Base-by-base conservation (phyloP, 2,329 filamentous ascomycete genomes). In the Monosporascus sp. region DNA sequence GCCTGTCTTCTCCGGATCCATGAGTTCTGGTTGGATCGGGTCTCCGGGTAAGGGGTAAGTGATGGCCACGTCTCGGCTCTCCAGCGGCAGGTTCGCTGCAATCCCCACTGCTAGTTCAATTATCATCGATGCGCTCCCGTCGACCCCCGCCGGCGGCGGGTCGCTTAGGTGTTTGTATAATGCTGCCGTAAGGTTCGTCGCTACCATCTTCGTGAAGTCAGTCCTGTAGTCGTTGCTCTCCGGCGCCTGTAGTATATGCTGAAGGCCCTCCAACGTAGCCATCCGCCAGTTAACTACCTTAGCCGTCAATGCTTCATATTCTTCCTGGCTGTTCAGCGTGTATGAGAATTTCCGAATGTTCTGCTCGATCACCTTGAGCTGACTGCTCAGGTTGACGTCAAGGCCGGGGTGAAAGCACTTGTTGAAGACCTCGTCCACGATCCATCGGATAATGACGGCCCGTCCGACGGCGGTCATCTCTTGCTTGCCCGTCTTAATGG, bases 391-490 rank as follows among this genome's bases (percentile, higher is more conserved):
- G 9, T 78, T 78, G 0, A 82, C 78, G 50, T 97, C 91, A 14
- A 99, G 79, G 9, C 87, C 87, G 0, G 94, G 94, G 66, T 99
- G 94, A 74, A 99, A 97, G 71, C 88, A 92, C 51, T 87, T 86
- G 68, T 95, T 86, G 68, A 97, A 96, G 44, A 97, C 82, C 66
- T 96, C 90, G 47, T 96, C 90, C 24, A 93, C 86, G 6, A 99
- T 75, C 91, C 93, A 99, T 55, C 86, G 84, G 27, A 89, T 89
- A 61, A 99, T 91, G 59, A 92, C 85, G 14, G 93, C 91, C 51
- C 93, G 85, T 17, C 94, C 94, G 24, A 96, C 88, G 5, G 92
- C 92, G 7, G 91, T 97, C 94, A 99, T 99, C 71, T 99, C 94
- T 70, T 97, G 92, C 67, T 92, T 96, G 56, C 92, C 94, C 9